These are phyloP conservation scores for Sporothrix luriei DNA, from an alignment of 2,329 filamentous ascomycete species.

Conservation along the genomic window DNA sequence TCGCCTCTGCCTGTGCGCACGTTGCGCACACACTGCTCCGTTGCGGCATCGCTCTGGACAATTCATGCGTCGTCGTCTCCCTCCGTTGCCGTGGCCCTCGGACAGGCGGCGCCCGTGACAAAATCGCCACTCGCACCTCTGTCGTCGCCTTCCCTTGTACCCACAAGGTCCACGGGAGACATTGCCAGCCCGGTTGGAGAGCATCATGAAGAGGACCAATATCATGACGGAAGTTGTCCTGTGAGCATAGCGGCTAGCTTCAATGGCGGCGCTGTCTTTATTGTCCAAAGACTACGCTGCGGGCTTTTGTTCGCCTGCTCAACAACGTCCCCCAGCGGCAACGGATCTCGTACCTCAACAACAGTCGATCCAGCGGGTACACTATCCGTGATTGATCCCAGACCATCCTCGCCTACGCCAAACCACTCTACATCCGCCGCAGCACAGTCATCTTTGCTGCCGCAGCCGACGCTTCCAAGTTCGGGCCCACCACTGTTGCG, in stretches of 20 bases:
- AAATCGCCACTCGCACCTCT: not conserved
- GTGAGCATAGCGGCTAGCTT: constrained; percentile 60
- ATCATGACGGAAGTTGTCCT: constrained; percentile 34
- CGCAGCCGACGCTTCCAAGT: constrained; percentile 19
- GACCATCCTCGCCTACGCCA: not conserved
- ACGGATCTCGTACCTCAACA: constrained; percentile 19
- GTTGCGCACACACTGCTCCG: constrained; percentile 65
- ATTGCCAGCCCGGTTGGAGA: constrained; percentile 34
- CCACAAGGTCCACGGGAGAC: not conserved
- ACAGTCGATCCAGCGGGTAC: not conserved
- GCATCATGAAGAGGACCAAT: constrained; percentile 37
- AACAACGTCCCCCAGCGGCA: constrained; percentile 47
- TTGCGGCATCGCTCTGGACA: constrained; percentile 63
- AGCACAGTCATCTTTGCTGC: constrained; percentile 28
- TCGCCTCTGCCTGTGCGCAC: constrained; percentile 58
- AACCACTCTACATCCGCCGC: not conserved
- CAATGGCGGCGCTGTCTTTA: constrained; percentile 54
- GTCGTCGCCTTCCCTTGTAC: constrained; percentile 5
- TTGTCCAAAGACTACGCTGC: constrained; percentile 60
- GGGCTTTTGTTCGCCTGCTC: constrained; percentile 65
- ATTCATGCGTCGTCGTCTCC: constrained; percentile 56
- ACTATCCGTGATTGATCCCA: not conserved
- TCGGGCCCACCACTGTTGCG: not conserved
- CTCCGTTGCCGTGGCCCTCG: constrained; percentile 40
- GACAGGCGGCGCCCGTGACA: constrained; percentile 30